Evolutionary conservation across 805 yeast genomes (phyloP).

Genomic region (Yamadazyma paraphyllophila): DNA sequence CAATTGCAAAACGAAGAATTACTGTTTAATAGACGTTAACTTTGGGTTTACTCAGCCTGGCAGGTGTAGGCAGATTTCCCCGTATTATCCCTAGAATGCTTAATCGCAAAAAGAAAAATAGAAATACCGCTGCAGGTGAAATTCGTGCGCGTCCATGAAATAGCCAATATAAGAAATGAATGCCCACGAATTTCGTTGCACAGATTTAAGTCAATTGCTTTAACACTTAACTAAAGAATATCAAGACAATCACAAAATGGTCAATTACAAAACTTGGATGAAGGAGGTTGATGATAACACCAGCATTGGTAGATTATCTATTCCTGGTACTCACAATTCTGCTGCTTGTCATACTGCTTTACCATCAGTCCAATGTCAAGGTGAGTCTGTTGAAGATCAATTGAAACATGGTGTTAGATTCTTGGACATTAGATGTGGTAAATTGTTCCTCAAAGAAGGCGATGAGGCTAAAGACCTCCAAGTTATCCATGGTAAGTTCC

Average conservation of each 20-base stretch:
- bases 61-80: too few relatives aligned
- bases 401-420: conserved; percentile 73
- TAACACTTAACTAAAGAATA: background rate
- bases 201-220: background rate
- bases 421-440: conserved; percentile 64
- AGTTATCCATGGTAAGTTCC: conserved; percentile 74
- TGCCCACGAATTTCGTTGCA: conserved; percentile 5
- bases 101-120: background rate
- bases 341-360: conserved; percentile 70
- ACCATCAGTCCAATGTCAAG: conserved; percentile 79
- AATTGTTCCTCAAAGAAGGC: conserved; percentile 51
- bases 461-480: conserved; percentile 54
- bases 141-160: conserved; percentile 3
- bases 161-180: conserved; percentile 2
- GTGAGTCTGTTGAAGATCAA: conserved; percentile 56
- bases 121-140: conserved; percentile 3
- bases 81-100: background rate
- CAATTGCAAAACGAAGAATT: too few relatives aligned
- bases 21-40: too few relatives aligned
- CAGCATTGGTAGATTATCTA: conserved; percentile 50
- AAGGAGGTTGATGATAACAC: conserved; percentile 50
- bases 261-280: conserved; percentile 52
- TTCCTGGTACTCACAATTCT: conserved; percentile 86
- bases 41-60: too few relatives aligned
- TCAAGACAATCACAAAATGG: conserved; percentile 24